These are phyloP conservation scores for Fraxinus paxiana DNA, from an alignment of 305 asterid genomes.

Conservation along the genomic window DNA sequence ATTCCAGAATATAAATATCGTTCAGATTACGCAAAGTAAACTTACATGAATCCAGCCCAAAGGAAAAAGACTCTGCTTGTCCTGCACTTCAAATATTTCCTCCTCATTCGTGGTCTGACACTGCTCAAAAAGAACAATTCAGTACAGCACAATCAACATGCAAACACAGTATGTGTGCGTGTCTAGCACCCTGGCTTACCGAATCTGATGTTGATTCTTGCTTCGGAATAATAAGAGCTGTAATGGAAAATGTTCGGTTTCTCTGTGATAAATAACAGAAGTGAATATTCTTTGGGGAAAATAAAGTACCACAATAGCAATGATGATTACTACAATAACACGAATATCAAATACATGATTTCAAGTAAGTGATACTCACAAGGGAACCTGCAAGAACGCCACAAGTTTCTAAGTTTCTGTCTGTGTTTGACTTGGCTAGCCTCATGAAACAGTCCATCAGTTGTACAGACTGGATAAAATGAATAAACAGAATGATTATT, in stretches of 20 bases:
- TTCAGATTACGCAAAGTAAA: not conserved
- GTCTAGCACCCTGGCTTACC: constrained; percentile 42
- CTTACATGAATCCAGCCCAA: constrained; percentile 98
- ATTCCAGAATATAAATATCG: not conserved
- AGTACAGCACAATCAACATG: constrained; percentile 20
- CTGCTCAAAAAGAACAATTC: constrained; percentile 43
- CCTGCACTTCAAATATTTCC: constrained; percentile 97
- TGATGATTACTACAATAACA: constrained; percentile 21
- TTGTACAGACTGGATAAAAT: constrained; percentile 56
- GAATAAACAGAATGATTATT: constrained; percentile 18
- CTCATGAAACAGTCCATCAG: constrained; percentile 91
- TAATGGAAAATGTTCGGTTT: constrained; percentile 70
- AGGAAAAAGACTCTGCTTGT: constrained; percentile 77
- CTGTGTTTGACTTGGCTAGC: constrained; percentile 82
- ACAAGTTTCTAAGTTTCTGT: constrained; percentile 84
- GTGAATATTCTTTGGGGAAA: not conserved
- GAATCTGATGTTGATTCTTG: constrained; percentile 95
- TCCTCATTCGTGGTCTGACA: constrained; percentile 94
- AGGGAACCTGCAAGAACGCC: constrained; percentile 96
- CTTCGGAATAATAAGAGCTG: constrained; percentile 93
- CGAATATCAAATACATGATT: constrained; percentile 8
- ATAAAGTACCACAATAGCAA: constrained; percentile 13
- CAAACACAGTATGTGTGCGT: not conserved
- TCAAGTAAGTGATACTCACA: constrained; percentile 43
- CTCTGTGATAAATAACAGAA: constrained; percentile 48